Base-by-base conservation (phyloP, 192 early-diverging fungal species). In the Chytriomyces hyalinus region DNA sequence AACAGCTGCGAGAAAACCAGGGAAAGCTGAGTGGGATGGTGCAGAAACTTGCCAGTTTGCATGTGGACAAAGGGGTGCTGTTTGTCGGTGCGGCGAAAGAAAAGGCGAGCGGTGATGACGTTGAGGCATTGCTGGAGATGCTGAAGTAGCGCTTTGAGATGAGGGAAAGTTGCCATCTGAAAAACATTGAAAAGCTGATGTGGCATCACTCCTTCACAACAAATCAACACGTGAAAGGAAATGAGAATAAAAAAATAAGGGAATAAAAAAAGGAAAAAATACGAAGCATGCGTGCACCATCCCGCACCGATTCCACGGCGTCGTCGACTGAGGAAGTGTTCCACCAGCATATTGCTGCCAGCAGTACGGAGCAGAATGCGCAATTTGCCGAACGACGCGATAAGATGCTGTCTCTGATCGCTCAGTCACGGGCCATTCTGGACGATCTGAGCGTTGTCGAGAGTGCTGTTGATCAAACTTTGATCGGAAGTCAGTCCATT, bases 341-440 rank as follows among this genome's bases (percentile, higher is more conserved):
- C 20, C 15, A n/a, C 15, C 13, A 57, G 1, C 13, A 20, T n/a
- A 57, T 20, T 20, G 59, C 61, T 11, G 22, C 44, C 24, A 10
- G 46, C 28, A n/a, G 43, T 10, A 28, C 11, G 28, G 64, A 8
- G 24, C 74, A 80, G 66, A 75, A 81, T 49, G 73, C 69, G 7
- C 75, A 90, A 51, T 97, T 92, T 84, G 89, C 90, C 4, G 90
- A 94, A 73, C 93, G 91, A 75, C 91, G 92, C 76, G 88, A 86
- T 36, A 83, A 87, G 44, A 84, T 97, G 59, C 89, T 92, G 59
- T 85, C 80, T 24, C 84, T 93, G 78, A 90, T 97, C 65, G 67
- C 80, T 24, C 84, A 81, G 78, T 91, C 93, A 43, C 87, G 85
- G 73, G 49, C 81, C 22, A 70, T 95, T 43, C 87, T 95, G 63